Evolutionary conservation across 2,329 filamentous ascomycete genomes (phyloP), one percentile per base, ranked within the genome.

Genomic region (Colletotrichum spinosum): DNA sequence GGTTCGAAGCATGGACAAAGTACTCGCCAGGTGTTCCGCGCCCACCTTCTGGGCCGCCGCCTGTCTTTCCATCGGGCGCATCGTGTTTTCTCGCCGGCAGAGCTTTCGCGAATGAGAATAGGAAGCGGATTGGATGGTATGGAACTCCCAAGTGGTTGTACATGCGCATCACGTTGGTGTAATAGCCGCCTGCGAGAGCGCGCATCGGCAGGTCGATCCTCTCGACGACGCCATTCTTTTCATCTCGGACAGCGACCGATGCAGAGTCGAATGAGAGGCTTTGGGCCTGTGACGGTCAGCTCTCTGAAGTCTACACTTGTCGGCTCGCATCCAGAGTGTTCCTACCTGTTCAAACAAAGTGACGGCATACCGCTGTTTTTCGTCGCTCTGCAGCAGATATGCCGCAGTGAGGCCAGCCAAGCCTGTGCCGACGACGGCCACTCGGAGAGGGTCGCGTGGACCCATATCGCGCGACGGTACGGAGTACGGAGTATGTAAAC

Each of bases 1-100:
- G 75, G 46, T 87, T 86, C 3, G 84, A 87, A 0, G 85, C 79
- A 69, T 88, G 82, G 12, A 84, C 75, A 60, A 86, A 85, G 71
- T 86, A 85, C 17, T 78, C 72, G 9, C 73, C 76, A 1, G 77
- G 63, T 39, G 67, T 63, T 15, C 67, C 59, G 38, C 67, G 70
- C 5, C 70, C 60, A 11, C 60, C 54, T 17, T 69, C 61, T 2
- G 56, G 44, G n/a, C 53, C 37, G 38, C 13, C 48, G 7, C 11
- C n/a, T 10, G 15, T 15, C n/a, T 39, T 51, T 4, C 11, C 35
- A 38, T 44, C 12, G 3, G 44, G 13, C 12, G 41, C 3, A 55
- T 55, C 7, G 37, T 42, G 7, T 46, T 53, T 45, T 1, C 34
- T 33, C 10, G 69, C 11, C 8, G 55, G 15, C n/a, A 69, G 55